Conservation (phyloP, 2,329 filamentous ascomycete genomes). For the Pestalotiopsis sp. region DNA sequence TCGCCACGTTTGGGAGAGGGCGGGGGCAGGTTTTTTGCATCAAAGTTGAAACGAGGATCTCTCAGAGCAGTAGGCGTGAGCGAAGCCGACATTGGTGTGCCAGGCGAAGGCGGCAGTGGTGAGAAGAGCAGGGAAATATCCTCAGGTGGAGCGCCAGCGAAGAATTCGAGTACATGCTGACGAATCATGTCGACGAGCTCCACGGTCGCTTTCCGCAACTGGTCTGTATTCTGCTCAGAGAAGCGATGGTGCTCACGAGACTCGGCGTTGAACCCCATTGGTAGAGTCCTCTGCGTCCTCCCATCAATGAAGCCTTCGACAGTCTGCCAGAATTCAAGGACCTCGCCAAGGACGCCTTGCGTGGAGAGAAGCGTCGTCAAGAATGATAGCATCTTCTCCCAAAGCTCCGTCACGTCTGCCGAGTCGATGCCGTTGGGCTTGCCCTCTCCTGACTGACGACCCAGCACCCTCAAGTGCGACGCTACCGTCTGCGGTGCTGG, state of each 20-base stretch:
- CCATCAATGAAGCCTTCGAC: conserved; percentile 88
- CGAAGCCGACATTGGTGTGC: conserved; percentile 60
- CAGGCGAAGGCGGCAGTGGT: conserved; percentile 70
- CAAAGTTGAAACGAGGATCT: conserved; percentile 78
- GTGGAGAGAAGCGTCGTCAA: conserved; percentile 73
- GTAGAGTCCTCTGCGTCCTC: conserved; percentile 76
- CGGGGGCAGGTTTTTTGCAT: conserved; percentile 73
- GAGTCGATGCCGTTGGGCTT: conserved; percentile 70
- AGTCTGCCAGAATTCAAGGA: conserved; percentile 92
- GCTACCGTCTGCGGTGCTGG: conserved; percentile 70
- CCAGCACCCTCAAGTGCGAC: conserved; percentile 72
- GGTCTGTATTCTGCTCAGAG: conserved; percentile 65
- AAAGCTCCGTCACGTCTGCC: conserved; percentile 80
- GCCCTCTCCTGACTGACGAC: conserved; percentile 64
- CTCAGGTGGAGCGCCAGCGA: conserved; percentile 83
- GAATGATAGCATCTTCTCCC: conserved; percentile 83
- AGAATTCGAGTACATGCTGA: conserved; percentile 78
- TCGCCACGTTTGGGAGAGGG: conserved; percentile 79
- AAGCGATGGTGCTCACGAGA: conserved; percentile 81
- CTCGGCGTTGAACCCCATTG: conserved; percentile 77
- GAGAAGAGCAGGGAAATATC: conserved; percentile 88
- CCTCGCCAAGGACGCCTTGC: conserved; percentile 81
- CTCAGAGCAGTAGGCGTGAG: conserved; percentile 58
- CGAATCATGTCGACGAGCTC: conserved; percentile 85
- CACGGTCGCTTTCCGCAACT: conserved; percentile 74